A percentile compares a stretch with the other conserved stretches of the same genome.
These are phyloP conservation scores for Anacardium occidentale DNA, from an alignment of 345 rosid species.

Conservation along the genomic window DNA sequence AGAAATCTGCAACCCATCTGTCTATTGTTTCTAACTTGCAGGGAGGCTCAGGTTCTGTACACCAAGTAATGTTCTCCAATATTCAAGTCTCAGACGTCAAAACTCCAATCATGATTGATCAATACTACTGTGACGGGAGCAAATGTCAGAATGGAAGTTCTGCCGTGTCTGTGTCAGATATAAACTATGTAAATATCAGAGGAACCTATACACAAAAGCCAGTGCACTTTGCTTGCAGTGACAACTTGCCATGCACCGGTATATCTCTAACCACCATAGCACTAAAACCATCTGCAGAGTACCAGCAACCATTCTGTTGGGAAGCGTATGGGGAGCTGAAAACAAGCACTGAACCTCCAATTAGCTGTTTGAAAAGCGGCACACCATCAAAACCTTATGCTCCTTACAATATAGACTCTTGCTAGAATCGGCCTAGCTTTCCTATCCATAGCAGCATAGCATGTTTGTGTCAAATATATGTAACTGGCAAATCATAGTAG, in stretches of 20 bases:
- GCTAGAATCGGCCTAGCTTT: conserved; percentile 33
- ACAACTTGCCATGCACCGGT: conserved; percentile 71
- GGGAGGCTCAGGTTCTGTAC: conserved; percentile 92
- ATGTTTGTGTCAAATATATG: neutral
- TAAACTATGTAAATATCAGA: conserved; percentile 61
- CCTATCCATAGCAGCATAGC: neutral
- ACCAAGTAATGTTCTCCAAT: conserved; percentile 80
- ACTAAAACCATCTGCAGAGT: conserved; percentile 48
- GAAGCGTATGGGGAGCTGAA: conserved; percentile 71
- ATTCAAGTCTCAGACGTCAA: conserved; percentile 70
- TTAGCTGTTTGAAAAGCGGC: conserved; percentile 57
- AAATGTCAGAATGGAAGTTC: conserved; percentile 65
- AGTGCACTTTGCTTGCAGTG: conserved; percentile 79
- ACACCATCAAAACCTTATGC: conserved; percentile 33
- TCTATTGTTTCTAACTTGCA: conserved; percentile 22
- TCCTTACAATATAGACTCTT: conserved; percentile 35
- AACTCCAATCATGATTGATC: conserved; percentile 80
- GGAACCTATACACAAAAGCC: conserved; percentile 77
- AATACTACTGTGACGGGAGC: conserved; percentile 68
- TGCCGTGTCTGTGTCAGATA: conserved; percentile 69
- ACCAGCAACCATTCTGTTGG: conserved; percentile 67
- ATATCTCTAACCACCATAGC: conserved; percentile 54
- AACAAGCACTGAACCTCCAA: conserved; percentile 60
- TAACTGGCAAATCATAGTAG: conserved; percentile 8
- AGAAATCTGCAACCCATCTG: neutral